Evolutionary conservation across 768 basidiomycete species (phyloP).

Genomic region (Melanogaster broomeanus): DNA sequence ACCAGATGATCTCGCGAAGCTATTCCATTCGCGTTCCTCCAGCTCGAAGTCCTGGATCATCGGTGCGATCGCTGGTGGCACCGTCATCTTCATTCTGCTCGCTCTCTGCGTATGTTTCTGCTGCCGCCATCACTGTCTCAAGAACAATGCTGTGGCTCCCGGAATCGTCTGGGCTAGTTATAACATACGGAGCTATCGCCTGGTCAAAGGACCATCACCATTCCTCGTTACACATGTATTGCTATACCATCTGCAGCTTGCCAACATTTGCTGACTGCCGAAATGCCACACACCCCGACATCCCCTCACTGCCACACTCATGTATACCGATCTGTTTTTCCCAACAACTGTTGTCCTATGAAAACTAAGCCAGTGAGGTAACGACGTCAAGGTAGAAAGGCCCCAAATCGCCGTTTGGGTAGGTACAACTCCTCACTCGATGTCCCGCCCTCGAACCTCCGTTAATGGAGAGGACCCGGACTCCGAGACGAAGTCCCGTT

Average conservation of each 20-base stretch:
- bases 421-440: no score
- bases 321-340: slow-evolving; percentile 1
- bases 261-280: background rate
- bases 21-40: slow-evolving; percentile 38
- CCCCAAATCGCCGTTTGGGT: no score
- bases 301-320: background rate
- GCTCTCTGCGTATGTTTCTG: slow-evolving; percentile 1
- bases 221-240: no score
- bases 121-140: slow-evolving; percentile 13
- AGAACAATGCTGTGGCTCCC: background rate
- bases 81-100: slow-evolving; percentile 9
- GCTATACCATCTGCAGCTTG: background rate
- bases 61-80: slow-evolving; percentile 12
- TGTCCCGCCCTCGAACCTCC: no score
- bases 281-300: background rate
- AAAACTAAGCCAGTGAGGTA: no score
- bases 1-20: slow-evolving; percentile 34
- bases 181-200: slow-evolving; percentile 16
- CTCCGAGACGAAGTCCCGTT: no score
- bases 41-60: slow-evolving; percentile 22
- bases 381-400: no score
- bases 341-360: background rate
- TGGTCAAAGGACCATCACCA: slow-evolving; percentile 27
- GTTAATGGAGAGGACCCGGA: no score
- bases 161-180: slow-evolving; percentile 7